A percentile compares a stretch with the other conserved stretches of the same genome.
Conservation (phyloP, 768 basidiomycete genomes). For the Tylopilus cervinicoccineus region DNA sequence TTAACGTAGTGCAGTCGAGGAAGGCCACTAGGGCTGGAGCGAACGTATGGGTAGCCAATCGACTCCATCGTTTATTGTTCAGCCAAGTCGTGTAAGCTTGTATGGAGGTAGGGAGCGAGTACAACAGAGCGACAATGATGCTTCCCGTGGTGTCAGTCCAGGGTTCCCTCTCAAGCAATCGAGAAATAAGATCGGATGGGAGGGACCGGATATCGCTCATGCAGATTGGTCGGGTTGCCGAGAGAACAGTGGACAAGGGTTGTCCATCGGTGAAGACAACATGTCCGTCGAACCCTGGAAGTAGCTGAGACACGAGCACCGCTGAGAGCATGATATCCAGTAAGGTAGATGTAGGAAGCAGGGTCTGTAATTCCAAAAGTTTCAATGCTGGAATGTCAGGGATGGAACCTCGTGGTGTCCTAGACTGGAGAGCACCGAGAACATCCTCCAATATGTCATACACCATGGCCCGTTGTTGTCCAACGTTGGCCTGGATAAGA, state of each 20-base stretch:
- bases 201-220: constrained; percentile 4
- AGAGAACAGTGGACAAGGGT: constrained; percentile 4
- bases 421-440: constrained; percentile 30
- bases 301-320: constrained; percentile 35
- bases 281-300: constrained; percentile 26
- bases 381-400: constrained; percentile 29
- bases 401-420: constrained; percentile 2
- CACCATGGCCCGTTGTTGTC: background rate
- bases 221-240: background rate
- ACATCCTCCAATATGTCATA: constrained; percentile 34
- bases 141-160: constrained; percentile 45
- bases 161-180: constrained; percentile 37
- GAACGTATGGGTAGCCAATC: constrained; percentile 25
- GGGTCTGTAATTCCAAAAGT: constrained; percentile 36
- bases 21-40: constrained; percentile 42
- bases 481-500: constrained; percentile 20
- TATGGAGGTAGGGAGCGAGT: constrained; percentile 30
- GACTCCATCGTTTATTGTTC: constrained; percentile 13
- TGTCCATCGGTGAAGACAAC: constrained; percentile 6
- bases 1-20: constrained; percentile 37
- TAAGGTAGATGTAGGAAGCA: constrained; percentile 32
- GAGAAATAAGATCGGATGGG: constrained; percentile 25
- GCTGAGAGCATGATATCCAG: constrained; percentile 49
- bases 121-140: constrained; percentile 43
- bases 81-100: constrained; percentile 40